phyloP scores from a whole-genome alignment of 495 filamentous ascomycete genomes.

The Talaromyces nanjingensis region DNA sequence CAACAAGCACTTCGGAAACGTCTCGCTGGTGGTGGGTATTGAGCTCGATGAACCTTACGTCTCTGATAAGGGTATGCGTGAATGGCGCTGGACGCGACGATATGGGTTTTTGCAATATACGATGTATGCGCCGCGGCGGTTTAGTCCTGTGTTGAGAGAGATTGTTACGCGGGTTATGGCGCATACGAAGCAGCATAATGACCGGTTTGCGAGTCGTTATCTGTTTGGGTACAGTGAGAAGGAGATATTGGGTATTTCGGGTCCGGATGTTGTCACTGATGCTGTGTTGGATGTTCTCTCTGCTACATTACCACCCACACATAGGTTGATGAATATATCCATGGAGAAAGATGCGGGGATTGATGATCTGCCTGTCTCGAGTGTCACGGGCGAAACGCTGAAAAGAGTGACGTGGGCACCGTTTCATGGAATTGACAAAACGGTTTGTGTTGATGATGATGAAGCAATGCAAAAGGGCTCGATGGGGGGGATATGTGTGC shows the following conservation, averaged over 20 bases:
- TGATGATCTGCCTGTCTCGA: constrained; percentile 16
- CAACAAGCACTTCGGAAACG: constrained; percentile 10
- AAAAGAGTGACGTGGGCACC: constrained; percentile 37
- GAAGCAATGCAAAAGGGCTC: constrained; percentile 17
- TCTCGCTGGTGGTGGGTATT: constrained; percentile 33
- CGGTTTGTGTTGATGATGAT: constrained; percentile 25
- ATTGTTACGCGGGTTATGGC: constrained; percentile 31
- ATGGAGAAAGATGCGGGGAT: constrained; percentile 21
- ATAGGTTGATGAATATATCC: constrained; percentile 23
- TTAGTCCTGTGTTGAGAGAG: constrained; percentile 31
- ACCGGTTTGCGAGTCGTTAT: constrained; percentile 6
- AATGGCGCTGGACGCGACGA: constrained; percentile 34
- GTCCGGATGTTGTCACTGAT: constrained; percentile 36
- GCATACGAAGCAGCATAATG: constrained; percentile 25
- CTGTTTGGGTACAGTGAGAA: constrained; percentile 23
- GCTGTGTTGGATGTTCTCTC: constrained; percentile 32
- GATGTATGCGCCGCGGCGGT: constrained; percentile 32
- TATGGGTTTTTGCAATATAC: constrained; percentile 37
- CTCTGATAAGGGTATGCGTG: constrained; percentile 23
- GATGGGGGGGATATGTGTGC: constrained; percentile 31
- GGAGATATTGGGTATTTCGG: constrained; percentile 28
- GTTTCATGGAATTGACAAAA: constrained; percentile 25
- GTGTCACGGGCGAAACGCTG: constrained; percentile 2
- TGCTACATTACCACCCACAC: constrained; percentile 21
- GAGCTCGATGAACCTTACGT: constrained; percentile 37